Conservation (phyloP, 1,284 basidiomycete genomes). For the Coniophora puteana region DNA sequence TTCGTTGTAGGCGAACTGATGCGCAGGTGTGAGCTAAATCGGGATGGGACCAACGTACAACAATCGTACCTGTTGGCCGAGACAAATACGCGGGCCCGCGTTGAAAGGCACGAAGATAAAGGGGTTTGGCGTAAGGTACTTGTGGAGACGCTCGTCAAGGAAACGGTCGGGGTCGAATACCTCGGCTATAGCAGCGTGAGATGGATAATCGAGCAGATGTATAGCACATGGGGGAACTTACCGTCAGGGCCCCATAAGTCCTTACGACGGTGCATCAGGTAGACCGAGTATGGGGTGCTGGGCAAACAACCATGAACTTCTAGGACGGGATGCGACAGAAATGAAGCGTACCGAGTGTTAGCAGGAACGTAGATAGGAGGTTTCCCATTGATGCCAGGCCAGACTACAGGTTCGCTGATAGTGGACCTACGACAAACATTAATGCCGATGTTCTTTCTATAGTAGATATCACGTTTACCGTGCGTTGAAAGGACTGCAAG, state of each 20-base stretch:
- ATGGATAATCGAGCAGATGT: not conserved
- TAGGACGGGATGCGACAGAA: slow-evolving; percentile 21
- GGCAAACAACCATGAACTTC: not conserved
- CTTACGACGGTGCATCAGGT: slow-evolving; percentile 30
- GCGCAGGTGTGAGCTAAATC: too few species aligned
- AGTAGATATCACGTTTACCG: slow-evolving; percentile 11
- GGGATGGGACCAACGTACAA: not conserved
- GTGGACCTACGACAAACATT: slow-evolving; percentile 36
- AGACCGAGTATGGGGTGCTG: slow-evolving; percentile 29
- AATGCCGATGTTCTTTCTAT: not conserved
- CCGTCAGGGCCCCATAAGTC: slow-evolving; percentile 39
- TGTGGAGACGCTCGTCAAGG: slow-evolving; percentile 29
- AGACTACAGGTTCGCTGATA: slow-evolving; percentile 38
- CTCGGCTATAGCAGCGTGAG: slow-evolving; percentile 29
- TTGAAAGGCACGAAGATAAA: slow-evolving; percentile 38
- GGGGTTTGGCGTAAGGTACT: slow-evolving; percentile 29
- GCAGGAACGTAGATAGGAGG: slow-evolving; percentile 26
- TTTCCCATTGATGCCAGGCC: slow-evolving; percentile 32
- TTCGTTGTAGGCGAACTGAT: slow-evolving; percentile 41
- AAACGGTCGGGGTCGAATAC: slow-evolving; percentile 38
- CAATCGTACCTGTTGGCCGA: slow-evolving; percentile 37
- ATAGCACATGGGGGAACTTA: slow-evolving; percentile 2
- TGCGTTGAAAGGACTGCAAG: slow-evolving; percentile 21
- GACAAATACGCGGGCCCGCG: slow-evolving; percentile 43
- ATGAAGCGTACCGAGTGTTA: slow-evolving; percentile 38